Conservation (phyloP, 2,329 filamentous ascomycete species). For the Xylariaceae sp. region DNA sequence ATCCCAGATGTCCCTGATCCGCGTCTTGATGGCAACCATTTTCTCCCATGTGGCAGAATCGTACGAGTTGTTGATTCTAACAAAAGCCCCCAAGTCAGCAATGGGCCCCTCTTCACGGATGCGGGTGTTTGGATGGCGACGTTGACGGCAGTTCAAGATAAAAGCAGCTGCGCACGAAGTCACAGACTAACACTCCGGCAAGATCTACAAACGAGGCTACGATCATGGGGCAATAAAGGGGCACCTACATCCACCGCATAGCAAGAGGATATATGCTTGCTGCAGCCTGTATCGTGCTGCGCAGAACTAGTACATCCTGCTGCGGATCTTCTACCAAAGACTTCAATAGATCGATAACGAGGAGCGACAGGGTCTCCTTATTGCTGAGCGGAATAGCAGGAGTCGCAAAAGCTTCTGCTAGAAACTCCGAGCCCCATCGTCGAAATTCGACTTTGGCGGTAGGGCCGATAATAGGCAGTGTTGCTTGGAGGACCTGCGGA, state of each 20-base stretch:
- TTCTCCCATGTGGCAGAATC: slow-evolving; percentile 80
- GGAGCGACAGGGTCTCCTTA: slow-evolving; percentile 74
- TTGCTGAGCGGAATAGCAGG: slow-evolving; percentile 71
- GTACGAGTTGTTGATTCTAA: slow-evolving; percentile 79
- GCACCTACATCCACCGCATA: slow-evolving; percentile 87
- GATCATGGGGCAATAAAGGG: slow-evolving; percentile 20
- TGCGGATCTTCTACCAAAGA: slow-evolving; percentile 64
- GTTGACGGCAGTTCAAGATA: slow-evolving; percentile 8
- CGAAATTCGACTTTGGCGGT: slow-evolving; percentile 72
- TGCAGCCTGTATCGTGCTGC: slow-evolving; percentile 79
- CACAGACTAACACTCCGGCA: slow-evolving; percentile 20
- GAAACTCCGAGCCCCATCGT: slow-evolving; percentile 93
- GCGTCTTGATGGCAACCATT: slow-evolving; percentile 83
- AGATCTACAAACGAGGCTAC: slow-evolving; percentile 30
- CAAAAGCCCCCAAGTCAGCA: slow-evolving; percentile 31
- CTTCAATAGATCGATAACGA: slow-evolving; percentile 72
- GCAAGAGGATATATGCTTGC: slow-evolving; percentile 91
- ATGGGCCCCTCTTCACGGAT: slow-evolving; percentile 5
- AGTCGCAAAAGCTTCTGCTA: slow-evolving; percentile 92
- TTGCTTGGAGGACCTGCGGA: slow-evolving; percentile 82
- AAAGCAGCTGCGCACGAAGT: slow-evolving; percentile 20
- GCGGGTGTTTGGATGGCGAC: slow-evolving; percentile 1
- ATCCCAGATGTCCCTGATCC: slow-evolving; percentile 86
- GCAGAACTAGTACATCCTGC: slow-evolving; percentile 75
- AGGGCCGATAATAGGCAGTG: slow-evolving; percentile 83